Evolutionary conservation across 768 basidiomycete genomes (phyloP), one percentile per base, ranked within the genome.

Genomic region (Lentinula boryana): DNA sequence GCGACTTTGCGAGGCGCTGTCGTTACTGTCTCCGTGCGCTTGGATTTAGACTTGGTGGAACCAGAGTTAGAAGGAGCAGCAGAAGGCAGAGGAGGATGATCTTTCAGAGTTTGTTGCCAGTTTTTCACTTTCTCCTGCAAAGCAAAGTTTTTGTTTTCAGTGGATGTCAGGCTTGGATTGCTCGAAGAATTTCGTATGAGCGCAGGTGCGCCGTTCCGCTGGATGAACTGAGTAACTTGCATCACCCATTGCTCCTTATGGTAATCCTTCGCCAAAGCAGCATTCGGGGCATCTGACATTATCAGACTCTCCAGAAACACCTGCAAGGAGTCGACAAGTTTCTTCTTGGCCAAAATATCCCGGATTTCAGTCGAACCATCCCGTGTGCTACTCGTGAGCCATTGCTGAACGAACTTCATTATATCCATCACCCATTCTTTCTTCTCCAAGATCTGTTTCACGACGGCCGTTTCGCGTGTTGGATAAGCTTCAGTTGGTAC

Each of bases 201-300:
- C 6, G 15, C 3, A 49, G 16, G 46, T 33, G 41, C 31, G 16
- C 56, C 56, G 31, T 49, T 46, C 5, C 31, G 56, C 27, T 49
- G 41, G 16, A 58, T 12, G 43, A 44, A 58, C 7, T 31, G 23
- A 9, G 41, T 58, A 33, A 58, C 31, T 8, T 58, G 21, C 4
- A 32, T n/a, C 13, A 58, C 43, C 56, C 56, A 58, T 8, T 58
- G 56, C 40, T 58, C 56, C 56, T 57, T 57, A 9, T 57, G 40
- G 9, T 43, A 13, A n/a, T 44, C 13, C 27, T 58, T 58, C 6
- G 46, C 56, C 33, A n/a, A 12, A 32, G 41, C 16, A 48, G 41
- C n/a, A n/a, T 57, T 18, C 3, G n/a, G 8, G 13, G 56, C 31
- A 36, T 46, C 56, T 10, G 10, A 10, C 7, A 41, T 41, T 2